Evolutionary conservation across 768 basidiomycete species (phyloP).

Genomic region (Pulveroboletus frians): DNA sequence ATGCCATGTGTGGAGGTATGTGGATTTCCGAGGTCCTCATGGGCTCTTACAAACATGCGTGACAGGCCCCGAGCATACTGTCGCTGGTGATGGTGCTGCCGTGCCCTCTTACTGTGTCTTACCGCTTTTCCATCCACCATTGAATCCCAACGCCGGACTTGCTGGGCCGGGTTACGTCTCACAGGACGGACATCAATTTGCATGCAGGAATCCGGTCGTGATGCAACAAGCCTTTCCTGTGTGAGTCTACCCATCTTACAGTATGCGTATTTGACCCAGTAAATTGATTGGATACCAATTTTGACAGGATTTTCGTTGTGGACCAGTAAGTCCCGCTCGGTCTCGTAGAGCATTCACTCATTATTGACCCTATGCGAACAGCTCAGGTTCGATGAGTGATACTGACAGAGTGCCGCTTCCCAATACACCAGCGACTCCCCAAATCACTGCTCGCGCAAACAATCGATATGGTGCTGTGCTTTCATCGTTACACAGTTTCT

Average conservation of each 20-base stretch:
- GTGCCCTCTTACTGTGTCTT: conserved; percentile 52
- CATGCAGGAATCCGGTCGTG: conserved; percentile 48
- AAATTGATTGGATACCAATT: neutral
- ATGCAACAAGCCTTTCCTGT: conserved; percentile 56
- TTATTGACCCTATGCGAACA: conserved; percentile 9
- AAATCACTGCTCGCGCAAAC: conserved; percentile 34
- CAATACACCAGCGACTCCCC: conserved; percentile 37
- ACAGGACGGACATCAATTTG: conserved; percentile 50
- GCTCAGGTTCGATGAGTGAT: conserved; percentile 47
- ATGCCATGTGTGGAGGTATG: conserved; percentile 48
- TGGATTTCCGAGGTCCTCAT: neutral
- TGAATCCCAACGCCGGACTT: conserved; percentile 23
- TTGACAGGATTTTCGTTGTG: conserved; percentile 48
- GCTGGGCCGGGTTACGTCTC: conserved; percentile 46
- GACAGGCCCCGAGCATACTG: conserved; percentile 48
- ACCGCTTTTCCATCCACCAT: conserved; percentile 47
- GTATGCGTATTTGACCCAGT: rapidly evolving
- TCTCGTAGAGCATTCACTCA: neutral
- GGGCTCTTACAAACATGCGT: neutral
- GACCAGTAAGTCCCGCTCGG: conserved; percentile 34
- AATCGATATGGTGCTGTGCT: conserved; percentile 58
- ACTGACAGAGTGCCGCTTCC: conserved; percentile 42
- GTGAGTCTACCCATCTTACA: conserved; percentile 31
- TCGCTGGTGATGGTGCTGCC: conserved; percentile 32
- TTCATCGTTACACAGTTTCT: conserved; percentile 51